A percentile compares a stretch with the other conserved stretches of the same genome.
These are phyloP conservation scores for Phytophthora europaea DNA, from an alignment of 352 stramenopile genomes.

Conservation along the genomic window DNA sequence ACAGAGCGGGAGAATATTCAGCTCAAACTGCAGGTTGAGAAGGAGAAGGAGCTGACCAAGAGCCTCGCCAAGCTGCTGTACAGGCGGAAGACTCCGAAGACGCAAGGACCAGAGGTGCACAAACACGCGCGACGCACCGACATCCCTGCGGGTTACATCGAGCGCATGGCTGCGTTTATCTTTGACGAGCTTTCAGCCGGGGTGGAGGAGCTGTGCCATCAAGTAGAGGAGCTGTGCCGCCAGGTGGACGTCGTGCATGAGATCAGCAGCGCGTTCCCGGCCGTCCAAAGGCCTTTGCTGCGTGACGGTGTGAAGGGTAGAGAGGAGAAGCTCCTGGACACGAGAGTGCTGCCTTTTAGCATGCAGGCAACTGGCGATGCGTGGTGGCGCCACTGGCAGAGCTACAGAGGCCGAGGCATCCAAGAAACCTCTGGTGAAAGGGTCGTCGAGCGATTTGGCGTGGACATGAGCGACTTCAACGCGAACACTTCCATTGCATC, in stretches of 20 bases:
- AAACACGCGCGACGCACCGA: conserved; percentile 18
- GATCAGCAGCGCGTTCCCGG: conserved; percentile 18
- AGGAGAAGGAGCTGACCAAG: conserved; percentile 35
- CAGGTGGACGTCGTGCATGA: conserved; percentile 31
- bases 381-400: conserved; percentile 42
- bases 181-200: conserved; percentile 40
- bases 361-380: conserved; percentile 33
- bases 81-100: conserved; percentile 11
- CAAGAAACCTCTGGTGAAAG: conserved; percentile 43
- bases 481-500: conserved; percentile 54
- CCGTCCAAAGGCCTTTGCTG: conserved; percentile 24
- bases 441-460: conserved; percentile 55
- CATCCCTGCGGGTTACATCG: conserved; percentile 13
- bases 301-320: conserved; percentile 37
- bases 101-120: conserved; percentile 1
- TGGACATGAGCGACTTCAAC: conserved; percentile 52
- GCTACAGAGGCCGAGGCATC: conserved; percentile 19
- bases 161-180: conserved; percentile 31
- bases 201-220: not conserved
- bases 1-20: conserved; percentile 34
- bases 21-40: conserved; percentile 37
- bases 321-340: conserved; percentile 41
- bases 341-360: conserved; percentile 38
- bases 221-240: conserved; percentile 36
- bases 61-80: conserved; percentile 40